Conservation (phyloP, 2,329 filamentous ascomycete species). For the Colletotrichum paranaense region DNA sequence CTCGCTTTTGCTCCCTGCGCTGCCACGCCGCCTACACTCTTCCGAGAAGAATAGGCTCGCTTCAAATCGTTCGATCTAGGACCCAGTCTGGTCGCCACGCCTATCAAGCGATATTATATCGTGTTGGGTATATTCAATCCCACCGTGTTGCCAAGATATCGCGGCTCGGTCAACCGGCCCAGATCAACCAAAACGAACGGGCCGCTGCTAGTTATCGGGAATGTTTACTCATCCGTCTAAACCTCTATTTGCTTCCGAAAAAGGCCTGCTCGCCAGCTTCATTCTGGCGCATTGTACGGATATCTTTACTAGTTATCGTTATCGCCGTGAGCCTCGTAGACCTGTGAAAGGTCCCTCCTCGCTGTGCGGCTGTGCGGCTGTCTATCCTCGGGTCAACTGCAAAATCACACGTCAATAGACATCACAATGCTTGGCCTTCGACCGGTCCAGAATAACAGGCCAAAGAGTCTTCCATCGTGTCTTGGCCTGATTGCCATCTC, state of each 20-base stretch:
- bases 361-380: too few species aligned
- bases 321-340: not conserved
- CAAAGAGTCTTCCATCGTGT: not conserved
- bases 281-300: not conserved
- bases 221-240: not conserved
- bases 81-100: conserved; percentile 1
- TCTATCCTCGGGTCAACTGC: not conserved
- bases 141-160: not conserved
- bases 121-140: conserved; percentile 12
- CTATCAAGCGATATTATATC: conserved; percentile 24
- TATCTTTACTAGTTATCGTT: not conserved
- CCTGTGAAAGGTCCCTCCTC: not conserved
- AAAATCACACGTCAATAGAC: not conserved
- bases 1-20: not conserved
- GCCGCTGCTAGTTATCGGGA: not conserved
- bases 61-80: conserved; percentile 19
- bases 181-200: not conserved
- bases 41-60: conserved; percentile 5
- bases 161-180: not conserved
- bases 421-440: conserved; percentile 7
- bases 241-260: not conserved
- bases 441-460: conserved; percentile 1
- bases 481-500: not conserved
- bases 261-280: not conserved
- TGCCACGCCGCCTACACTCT: not conserved